These are phyloP conservation scores for Penicillium pancosmium DNA, from an alignment of 495 filamentous ascomycete genomes.

Conservation along the genomic window DNA sequence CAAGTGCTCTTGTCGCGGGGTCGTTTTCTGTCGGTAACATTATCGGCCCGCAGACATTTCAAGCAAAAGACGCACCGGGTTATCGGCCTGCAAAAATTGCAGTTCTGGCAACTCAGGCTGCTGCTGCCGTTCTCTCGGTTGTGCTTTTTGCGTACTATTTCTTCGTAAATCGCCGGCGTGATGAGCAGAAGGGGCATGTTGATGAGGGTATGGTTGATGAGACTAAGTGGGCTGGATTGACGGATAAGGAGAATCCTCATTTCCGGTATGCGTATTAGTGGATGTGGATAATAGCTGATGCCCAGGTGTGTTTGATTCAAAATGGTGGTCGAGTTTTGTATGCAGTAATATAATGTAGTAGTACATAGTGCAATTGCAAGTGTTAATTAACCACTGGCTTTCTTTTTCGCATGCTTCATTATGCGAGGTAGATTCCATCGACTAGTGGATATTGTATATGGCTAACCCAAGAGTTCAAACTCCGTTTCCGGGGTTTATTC, in stretches of 20 bases:
- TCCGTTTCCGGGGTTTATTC: no score
- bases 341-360: background rate
- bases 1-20: conserved; percentile 57
- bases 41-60: conserved; percentile 70
- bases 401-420: no score
- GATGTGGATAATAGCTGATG: background rate
- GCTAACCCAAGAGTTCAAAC: no score
- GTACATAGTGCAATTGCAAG: background rate
- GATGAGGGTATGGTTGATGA: conserved; percentile 29
- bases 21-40: conserved; percentile 67
- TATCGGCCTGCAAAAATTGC: conserved; percentile 66
- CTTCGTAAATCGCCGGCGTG: conserved; percentile 45
- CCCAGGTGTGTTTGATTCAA: background rate
- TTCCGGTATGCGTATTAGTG: conserved; percentile 51
- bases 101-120: conserved; percentile 53
- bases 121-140: conserved; percentile 40
- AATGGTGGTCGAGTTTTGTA: background rate
- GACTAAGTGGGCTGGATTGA: conserved; percentile 43
- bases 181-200: conserved; percentile 23
- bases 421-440: no score
- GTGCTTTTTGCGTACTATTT: conserved; percentile 48
- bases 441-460: no score
- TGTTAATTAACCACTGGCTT: no score
- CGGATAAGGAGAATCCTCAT: conserved; percentile 41
- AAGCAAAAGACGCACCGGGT: conserved; percentile 56